A percentile compares a stretch with the other conserved stretches of the same genome.
Evolutionary conservation across 2,329 filamentous ascomycete species (phyloP).

Genomic region (Ophiostoma sp.): DNA sequence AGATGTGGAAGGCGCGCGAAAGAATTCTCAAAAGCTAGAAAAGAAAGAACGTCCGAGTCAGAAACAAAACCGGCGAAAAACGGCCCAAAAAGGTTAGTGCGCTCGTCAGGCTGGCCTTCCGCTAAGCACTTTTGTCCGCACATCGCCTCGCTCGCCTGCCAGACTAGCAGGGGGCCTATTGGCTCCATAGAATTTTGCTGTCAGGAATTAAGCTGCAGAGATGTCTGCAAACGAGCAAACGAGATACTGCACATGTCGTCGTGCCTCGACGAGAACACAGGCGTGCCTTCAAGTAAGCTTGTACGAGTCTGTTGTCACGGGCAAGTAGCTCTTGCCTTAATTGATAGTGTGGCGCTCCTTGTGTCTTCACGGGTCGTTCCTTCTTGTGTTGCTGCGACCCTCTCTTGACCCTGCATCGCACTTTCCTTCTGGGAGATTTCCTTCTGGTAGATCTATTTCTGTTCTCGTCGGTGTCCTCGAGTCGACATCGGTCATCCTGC

Average conservation of each 20-base stretch:
- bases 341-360: neutral
- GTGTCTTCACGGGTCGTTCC: neutral
- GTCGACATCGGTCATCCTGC: slow-evolving; percentile 7
- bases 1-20: neutral
- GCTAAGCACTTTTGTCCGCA: slow-evolving; percentile 12
- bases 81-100: slow-evolving; percentile 15
- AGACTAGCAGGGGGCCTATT: neutral
- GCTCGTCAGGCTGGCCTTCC: neutral
- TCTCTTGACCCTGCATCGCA: neutral
- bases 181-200: neutral
- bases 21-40: neutral
- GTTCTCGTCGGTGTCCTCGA: slow-evolving; percentile 13
- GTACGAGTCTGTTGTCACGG: neutral
- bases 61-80: neutral
- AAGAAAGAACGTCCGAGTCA: neutral
- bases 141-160: neutral
- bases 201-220: slow-evolving; percentile 1
- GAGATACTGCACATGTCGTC: neutral
- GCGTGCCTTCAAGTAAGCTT: neutral
- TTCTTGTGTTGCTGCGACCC: neutral
- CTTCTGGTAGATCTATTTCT: neutral
- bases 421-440: neutral
- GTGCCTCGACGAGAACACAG: neutral
- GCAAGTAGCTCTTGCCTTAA: neutral
- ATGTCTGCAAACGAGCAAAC: neutral